Evolutionary conservation across 768 basidiomycete species (phyloP).

Genomic region (Gymnopilus junonius): DNA sequence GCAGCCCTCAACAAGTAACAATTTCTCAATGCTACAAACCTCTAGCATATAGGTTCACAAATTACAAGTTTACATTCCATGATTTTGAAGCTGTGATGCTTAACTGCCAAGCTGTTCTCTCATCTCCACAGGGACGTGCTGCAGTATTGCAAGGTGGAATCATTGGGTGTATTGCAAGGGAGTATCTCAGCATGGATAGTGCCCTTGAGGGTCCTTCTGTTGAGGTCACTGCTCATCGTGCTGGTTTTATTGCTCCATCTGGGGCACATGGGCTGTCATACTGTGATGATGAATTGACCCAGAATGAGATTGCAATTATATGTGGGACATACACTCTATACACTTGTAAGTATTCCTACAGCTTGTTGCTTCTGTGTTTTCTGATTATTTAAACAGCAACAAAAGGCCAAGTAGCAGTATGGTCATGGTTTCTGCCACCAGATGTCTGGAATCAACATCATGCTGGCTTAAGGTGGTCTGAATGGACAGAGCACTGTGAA

Average conservation of each 20-base stretch:
- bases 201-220: constrained; percentile 13
- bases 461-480: background rate
- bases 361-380: background rate
- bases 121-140: constrained; percentile 4
- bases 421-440: background rate
- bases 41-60: background rate
- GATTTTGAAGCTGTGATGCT: constrained; percentile 7
- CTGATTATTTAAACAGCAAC: background rate
- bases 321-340: background rate
- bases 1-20: background rate
- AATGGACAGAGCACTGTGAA: background rate
- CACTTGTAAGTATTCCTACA: constrained; percentile 3
- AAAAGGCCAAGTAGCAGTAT: background rate
- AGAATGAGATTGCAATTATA: background rate
- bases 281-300: constrained; percentile 13
- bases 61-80: background rate
- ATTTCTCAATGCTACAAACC: background rate
- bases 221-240: background rate
- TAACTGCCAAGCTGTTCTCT: background rate
- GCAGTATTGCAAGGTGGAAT: constrained; percentile 17
- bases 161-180: constrained; percentile 10
- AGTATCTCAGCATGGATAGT: constrained; percentile 8
- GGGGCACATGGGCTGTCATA: background rate
- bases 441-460: background rate
- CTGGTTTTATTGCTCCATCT: constrained; percentile 1